Percentiles rank a stretch among this genome's conserved stretches.
These are phyloP conservation scores for Psilocybe azurescens DNA, from an alignment of 768 basidiomycete species.

Conservation along the genomic window DNA sequence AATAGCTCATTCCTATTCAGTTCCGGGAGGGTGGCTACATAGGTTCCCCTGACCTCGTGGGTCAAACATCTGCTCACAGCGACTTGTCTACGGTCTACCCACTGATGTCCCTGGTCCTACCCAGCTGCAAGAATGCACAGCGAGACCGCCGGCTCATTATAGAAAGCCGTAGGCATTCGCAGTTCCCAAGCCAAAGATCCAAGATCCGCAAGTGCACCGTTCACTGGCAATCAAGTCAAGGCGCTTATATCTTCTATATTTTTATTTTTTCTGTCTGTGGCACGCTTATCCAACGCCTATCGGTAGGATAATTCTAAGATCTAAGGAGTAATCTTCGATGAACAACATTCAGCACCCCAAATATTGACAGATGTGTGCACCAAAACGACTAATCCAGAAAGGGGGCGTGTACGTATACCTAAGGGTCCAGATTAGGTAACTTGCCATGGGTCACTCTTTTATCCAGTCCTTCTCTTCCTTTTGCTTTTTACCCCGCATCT, in stretches of 20 bases:
- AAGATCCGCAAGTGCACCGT: not conserved
- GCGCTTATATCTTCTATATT: not conserved
- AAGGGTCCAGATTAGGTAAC: constrained; percentile 18
- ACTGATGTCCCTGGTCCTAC: constrained; percentile 12
- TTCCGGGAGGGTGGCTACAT: not conserved
- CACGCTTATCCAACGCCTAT: not conserved
- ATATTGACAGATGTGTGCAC: constrained; percentile 21
- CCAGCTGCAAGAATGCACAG: constrained; percentile 4
- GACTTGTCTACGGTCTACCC: not conserved
- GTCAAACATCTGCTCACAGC: not conserved
- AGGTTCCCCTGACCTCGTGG: constrained; percentile 1
- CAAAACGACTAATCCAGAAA: constrained; percentile 18
- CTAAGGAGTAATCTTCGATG: not conserved
- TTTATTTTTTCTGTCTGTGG: not conserved
- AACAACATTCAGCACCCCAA: constrained; percentile 15
- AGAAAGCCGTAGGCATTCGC: not conserved
- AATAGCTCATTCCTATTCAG: not conserved
- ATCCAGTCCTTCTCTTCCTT: constrained; percentile 7
- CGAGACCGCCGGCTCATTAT: constrained; percentile 6
- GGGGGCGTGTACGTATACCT: constrained; percentile 12
- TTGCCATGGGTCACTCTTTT: not conserved
- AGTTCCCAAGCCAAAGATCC: not conserved
- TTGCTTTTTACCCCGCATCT: constrained; percentile 17
- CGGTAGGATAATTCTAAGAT: not conserved
- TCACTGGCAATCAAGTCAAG: not conserved